Evolutionary conservation across 176 grass and related monocot species (phyloP), one percentile per base, ranked within the genome.

Genomic region (Melocanna baccifera): DNA sequence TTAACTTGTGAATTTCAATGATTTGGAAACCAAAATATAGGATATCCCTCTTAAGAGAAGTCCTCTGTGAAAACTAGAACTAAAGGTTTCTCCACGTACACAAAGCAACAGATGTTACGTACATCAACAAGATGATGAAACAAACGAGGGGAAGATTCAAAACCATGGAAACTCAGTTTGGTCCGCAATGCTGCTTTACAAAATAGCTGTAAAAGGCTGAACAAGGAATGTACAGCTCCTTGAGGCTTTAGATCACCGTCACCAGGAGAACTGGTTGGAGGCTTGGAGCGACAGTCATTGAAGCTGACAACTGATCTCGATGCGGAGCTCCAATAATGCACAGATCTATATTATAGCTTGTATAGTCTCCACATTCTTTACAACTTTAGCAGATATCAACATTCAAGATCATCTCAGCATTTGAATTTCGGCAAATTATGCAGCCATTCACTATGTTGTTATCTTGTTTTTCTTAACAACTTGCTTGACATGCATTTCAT

Each of bases 381-480:
- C n/a, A 48, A 66, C 43, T 23, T 48, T 26, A 48, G 69, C 43
- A 80, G 37, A 65, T 36, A 37, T 67, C 7, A 80, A 25, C 13
- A 67, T 30, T 52, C 6, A 80, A 23, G 30, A 67, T 29, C 64
- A 80, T 80, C 43, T 15, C 19, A 19, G 12, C 43, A 32, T 67
- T 67, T 34, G 45, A 80, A 67, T 30, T 80, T 80, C 30, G n/a
- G 45, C 62, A 80, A 67, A 80, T 50, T 4, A 45, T 30, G 15
- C 36, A 26, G 12, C 46, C 0, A 36, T 9, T 65, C 62, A 52
- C 46, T 80, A n/a, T 39, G 36, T 48, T 51, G 77, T 12, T 51
- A 61, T 45, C 61, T 51, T 66, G 29, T 19, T 79, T 50, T 29
- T 79, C 63, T 50, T 66, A 32, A 20, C 42, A 34, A 36, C 32